phyloP scores from a whole-genome alignment of 2,329 filamentous ascomycete genomes.

The Scorias spongiosa region DNA sequence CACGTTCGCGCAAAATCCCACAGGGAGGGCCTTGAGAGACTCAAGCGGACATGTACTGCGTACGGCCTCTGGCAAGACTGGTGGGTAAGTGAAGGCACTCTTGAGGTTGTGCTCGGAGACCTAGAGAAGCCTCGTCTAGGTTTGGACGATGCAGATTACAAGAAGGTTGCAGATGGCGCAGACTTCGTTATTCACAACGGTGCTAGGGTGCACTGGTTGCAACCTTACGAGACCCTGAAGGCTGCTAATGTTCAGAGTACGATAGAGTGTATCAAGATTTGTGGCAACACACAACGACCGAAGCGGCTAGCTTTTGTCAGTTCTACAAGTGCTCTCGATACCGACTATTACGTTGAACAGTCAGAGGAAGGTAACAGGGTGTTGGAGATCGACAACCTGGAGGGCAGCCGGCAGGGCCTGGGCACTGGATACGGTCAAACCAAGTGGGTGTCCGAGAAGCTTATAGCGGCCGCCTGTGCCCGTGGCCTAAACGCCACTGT shows the following conservation, averaged over 20 bases:
- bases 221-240: conserved; percentile 57
- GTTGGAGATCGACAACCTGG: conserved; percentile 61
- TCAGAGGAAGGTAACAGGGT: conserved; percentile 54
- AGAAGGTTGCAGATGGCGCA: conserved; percentile 46
- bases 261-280: conserved; percentile 60
- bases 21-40: conserved; percentile 45
- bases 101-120: conserved; percentile 59
- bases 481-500: conserved; percentile 63
- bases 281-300: conserved; percentile 51
- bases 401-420: conserved; percentile 60
- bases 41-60: conserved; percentile 52
- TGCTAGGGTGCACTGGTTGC: conserved; percentile 65
- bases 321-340: conserved; percentile 72
- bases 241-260: conserved; percentile 69
- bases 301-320: conserved; percentile 73
- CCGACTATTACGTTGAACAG: conserved; percentile 61
- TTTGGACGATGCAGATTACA: conserved; percentile 50
- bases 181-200: conserved; percentile 68
- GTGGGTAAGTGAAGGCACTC: conserved; percentile 42
- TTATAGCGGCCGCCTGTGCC: conserved; percentile 63
- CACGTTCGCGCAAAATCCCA: conserved; percentile 57
- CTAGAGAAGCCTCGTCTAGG: conserved; percentile 59
- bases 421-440: conserved; percentile 81
- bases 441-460: conserved; percentile 66
- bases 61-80: conserved; percentile 65